Percentiles rank a stretch among this genome's conserved stretches.
phyloP scores from a whole-genome alignment of 2,329 filamentous ascomycete genomes.

The Allantophomopsis lycopodina region DNA sequence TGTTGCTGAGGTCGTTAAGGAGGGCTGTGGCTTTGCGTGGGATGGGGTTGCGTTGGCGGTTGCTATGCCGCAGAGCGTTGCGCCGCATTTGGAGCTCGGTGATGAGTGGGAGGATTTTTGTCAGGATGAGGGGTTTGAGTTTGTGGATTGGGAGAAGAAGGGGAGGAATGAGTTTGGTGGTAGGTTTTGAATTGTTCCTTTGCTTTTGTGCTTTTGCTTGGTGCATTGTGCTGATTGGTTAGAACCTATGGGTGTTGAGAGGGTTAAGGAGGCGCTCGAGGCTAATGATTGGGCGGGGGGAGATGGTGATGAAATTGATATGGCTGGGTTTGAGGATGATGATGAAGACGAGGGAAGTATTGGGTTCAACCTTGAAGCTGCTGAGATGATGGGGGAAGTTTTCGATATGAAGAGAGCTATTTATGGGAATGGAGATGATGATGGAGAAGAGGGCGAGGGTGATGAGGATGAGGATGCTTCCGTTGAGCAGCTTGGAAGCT shows the following conservation, averaged over 20 bases:
- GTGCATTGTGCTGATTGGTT: not conserved
- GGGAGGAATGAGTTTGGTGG: conserved; percentile 45
- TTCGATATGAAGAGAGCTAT: conserved; percentile 22
- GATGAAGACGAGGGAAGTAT: conserved; percentile 12
- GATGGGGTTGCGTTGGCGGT: conserved; percentile 49
- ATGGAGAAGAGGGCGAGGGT: conserved; percentile 16
- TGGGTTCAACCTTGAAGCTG: conserved; percentile 16
- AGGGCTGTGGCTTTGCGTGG: conserved; percentile 48
- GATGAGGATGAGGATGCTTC: conserved; percentile 20
- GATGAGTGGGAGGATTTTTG: conserved; percentile 46
- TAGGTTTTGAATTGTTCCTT: conserved; percentile 17
- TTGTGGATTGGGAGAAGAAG: conserved; percentile 36
- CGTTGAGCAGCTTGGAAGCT: conserved; percentile 42
- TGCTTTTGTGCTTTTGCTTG: not conserved
- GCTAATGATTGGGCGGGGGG: conserved; percentile 47
- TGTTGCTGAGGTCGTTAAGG: conserved; percentile 38
- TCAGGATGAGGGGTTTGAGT: conserved; percentile 44
- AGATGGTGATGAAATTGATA: conserved; percentile 14
- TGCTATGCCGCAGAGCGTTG: conserved; percentile 28
- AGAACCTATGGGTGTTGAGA: conserved; percentile 45
- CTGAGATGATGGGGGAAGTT: conserved; percentile 24
- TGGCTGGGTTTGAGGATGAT: conserved; percentile 19
- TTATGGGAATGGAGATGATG: conserved; percentile 9
- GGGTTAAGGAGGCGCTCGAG: conserved; percentile 47
- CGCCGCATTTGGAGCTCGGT: conserved; percentile 22